Evolutionary conservation across 768 basidiomycete genomes (phyloP), one percentile per base, ranked within the genome.

Genomic region (Galerina marginata): DNA sequence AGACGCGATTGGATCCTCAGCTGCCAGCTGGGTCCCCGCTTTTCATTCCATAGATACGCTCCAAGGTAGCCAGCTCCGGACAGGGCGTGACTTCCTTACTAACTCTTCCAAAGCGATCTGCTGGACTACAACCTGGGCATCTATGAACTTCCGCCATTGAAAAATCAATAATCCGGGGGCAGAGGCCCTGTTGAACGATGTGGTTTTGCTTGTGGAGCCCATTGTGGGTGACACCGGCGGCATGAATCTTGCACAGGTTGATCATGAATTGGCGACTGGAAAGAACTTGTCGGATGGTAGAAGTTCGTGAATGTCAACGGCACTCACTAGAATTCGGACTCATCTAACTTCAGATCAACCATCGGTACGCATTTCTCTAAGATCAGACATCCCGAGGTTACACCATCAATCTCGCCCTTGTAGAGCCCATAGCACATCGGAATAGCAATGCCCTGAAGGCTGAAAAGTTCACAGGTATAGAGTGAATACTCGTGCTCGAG

Each of bases 361-460:
- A 56, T 54, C 7, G 65, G 70, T 23, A 61, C 47, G 59, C 77
- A 79, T 65, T 77, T 75, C 60, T 81, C 79, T 42, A 82, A 61
- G 23, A 82, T 54, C 58, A 79, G 64, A 59, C 74, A 77, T 3
- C 59, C 75, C 9, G 73, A 23, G 7, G 75, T 65, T 7, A 58
- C 62, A 6, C 71, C 72, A 10, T 69, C 36, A 1, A 69, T 59
- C n/a, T 65, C 69, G 14, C 73, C 72, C 25, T 65, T 64, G 61
- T 66, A 82, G 26, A 75, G 70, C 1, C 80, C 79, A 57, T 75
- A 75, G 61, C 70, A 77, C n/a, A 53, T 65, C 9, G 80, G 81
- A 1, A 81, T 75, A 9, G 75, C 70, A 9, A 23, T 65, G 5
- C 79, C 79, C 56, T 82, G 80, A 5, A 81, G 68, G 9, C 58